A percentile compares a stretch with the other conserved stretches of the same genome.
These are phyloP conservation scores for Hordeum vulgare DNA, from an alignment of 176 grass and related monocot genomes.

Conservation along the genomic window DNA sequence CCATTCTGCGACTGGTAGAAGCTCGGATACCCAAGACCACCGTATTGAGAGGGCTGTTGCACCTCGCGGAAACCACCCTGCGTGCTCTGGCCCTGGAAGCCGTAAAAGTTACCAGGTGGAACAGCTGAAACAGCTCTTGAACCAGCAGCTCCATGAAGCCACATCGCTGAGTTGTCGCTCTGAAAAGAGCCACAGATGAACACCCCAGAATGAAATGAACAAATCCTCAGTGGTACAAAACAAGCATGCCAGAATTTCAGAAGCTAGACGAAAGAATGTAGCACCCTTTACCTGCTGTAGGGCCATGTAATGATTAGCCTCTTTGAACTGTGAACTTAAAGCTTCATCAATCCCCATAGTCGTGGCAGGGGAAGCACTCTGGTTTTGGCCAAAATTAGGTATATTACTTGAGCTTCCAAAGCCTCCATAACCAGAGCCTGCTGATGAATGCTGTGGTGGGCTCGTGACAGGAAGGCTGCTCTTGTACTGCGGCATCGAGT, in stretches of 20 bases:
- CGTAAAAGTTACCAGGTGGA: slow-evolving; percentile 66
- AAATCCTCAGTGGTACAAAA: background rate
- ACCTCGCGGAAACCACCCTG: slow-evolving; percentile 64
- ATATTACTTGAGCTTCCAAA: slow-evolving; percentile 68
- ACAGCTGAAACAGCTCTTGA: slow-evolving; percentile 68
- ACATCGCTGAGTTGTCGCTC: slow-evolving; percentile 72
- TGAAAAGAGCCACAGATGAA: slow-evolving; percentile 4
- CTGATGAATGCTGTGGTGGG: slow-evolving; percentile 55
- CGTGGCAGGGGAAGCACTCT: slow-evolving; percentile 43
- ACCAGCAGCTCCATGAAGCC: slow-evolving; percentile 67
- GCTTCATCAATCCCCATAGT: slow-evolving; percentile 75
- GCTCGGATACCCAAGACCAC: slow-evolving; percentile 55
- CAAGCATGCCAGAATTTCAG: background rate
- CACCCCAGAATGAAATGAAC: slow-evolving; percentile 9
- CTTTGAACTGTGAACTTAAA: slow-evolving; percentile 76
- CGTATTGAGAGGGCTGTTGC: slow-evolving; percentile 65
- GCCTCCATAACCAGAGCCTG: slow-evolving; percentile 55
- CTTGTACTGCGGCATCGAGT: slow-evolving; percentile 85
- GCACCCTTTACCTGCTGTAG: slow-evolving; percentile 66
- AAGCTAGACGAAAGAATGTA: background rate
- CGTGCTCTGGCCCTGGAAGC: slow-evolving; percentile 63
- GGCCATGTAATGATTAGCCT: slow-evolving; percentile 63
- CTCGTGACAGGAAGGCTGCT: slow-evolving; percentile 52
- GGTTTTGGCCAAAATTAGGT: slow-evolving; percentile 60
- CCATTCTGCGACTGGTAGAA: slow-evolving; percentile 69